Evolutionary conservation across 2,329 filamentous ascomycete species (phyloP), one percentile per base, ranked within the genome.

Genomic region (Cytospora piceicola): DNA sequence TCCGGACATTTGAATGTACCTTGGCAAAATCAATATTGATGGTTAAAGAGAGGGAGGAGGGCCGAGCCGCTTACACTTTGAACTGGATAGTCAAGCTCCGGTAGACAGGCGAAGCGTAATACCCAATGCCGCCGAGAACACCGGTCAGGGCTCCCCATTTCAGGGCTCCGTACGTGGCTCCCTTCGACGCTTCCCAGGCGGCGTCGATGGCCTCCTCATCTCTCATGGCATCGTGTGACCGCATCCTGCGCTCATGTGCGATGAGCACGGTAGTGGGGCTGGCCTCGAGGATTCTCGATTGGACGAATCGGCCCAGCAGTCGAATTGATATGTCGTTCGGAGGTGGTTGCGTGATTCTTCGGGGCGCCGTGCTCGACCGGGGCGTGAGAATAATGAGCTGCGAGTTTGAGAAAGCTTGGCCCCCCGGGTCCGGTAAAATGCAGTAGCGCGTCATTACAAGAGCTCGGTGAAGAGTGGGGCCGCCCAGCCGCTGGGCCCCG

Each of bases 1-100:
- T 67, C 88, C 89, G n/a, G 89, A 91, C 89, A 93, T 92, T 76
- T 93, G 90, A 20, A 94, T 80, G 74, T 92, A 94, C 34, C 91
- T 94, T 72, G 64, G 56, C 64, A 63, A 53, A 24, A 32, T 60
- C 27, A 66, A 27, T 42, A 63, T 54, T 49, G 34, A 30, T 22
- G 11, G 27, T 24, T 3, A 49, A 24, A 22, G 8, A 32, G 17
- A 15, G 17, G 4, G 34, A 24, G 8, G 36, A 1, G 17, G 3
- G 24, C 24, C 24, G 30, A 32, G 27, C 58, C 58, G 79, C 86
- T 73, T 83, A 92, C 90, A 90, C 87, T 79, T 92, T 92, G 77
- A 92, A 92, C 74, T 92, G 90, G 58, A 92, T 80, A 1, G 90
- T 93, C 68, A 91, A 78, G 1, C 88, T 85, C 27, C 90, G 84